A percentile compares a stretch with the other conserved stretches of the same genome.
These are phyloP conservation scores for Botrytis galanthina DNA, from an alignment of 2,329 filamentous ascomycete genomes.

Conservation along the genomic window DNA sequence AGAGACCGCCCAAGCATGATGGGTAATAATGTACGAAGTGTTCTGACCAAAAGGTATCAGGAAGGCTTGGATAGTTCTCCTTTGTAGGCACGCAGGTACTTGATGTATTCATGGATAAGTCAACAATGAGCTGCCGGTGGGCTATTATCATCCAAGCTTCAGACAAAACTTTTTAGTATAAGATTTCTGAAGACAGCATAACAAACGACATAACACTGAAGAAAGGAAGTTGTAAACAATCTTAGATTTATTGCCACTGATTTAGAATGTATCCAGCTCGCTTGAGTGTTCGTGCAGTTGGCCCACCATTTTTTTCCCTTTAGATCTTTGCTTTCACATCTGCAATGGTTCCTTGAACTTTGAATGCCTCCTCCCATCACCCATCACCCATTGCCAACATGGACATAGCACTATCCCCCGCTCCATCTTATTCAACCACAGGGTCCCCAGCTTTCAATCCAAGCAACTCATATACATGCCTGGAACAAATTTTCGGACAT, in stretches of 20 bases:
- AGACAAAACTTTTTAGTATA: rapidly evolving
- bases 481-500: not conserved
- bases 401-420: too few relatives aligned
- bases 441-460: rapidly evolving
- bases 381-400: not conserved
- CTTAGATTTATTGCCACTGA: not conserved
- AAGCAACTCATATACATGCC: not conserved
- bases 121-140: not conserved
- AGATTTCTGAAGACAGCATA: not conserved
- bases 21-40: too few relatives aligned
- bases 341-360: not conserved
- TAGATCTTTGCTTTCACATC: not conserved
- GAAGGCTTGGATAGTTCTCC: not conserved
- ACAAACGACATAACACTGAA: not conserved
- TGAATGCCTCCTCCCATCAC: not conserved
- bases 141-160: not conserved
- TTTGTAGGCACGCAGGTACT: not conserved
- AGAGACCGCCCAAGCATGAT: not conserved
- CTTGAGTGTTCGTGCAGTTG: not conserved
- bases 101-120: not conserved
- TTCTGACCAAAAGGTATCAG: not conserved
- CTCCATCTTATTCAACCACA: not conserved
- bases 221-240: not conserved
- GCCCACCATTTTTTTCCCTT: not conserved
- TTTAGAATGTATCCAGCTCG: not conserved